Conservation (phyloP, 805 yeast genomes). For the Barnettozyma sp. region DNA sequence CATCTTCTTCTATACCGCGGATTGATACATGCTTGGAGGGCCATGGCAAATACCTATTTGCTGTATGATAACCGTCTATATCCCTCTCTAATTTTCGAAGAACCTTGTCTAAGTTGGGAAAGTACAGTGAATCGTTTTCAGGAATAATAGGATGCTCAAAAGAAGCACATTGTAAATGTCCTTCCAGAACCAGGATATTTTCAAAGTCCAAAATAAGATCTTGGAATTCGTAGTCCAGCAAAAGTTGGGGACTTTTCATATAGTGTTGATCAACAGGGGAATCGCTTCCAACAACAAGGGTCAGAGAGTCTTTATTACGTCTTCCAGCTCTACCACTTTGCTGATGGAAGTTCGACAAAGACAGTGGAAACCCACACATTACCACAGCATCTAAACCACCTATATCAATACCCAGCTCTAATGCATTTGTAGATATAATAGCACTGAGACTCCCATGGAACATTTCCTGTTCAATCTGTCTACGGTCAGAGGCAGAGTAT, state of each 20-base stretch:
- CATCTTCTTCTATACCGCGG: slow-evolving; percentile 76
- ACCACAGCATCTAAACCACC: slow-evolving; percentile 89
- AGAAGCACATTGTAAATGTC: slow-evolving; percentile 93
- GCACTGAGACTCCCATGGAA: slow-evolving; percentile 81
- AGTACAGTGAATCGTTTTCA: slow-evolving; percentile 50
- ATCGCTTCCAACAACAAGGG: slow-evolving; percentile 74
- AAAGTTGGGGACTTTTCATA: slow-evolving; percentile 56
- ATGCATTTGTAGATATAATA: slow-evolving; percentile 89
- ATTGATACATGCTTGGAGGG: slow-evolving; percentile 72
- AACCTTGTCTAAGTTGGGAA: slow-evolving; percentile 31
- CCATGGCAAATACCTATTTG: slow-evolving; percentile 64
- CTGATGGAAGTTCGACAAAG: slow-evolving; percentile 83
- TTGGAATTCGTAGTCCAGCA: slow-evolving; percentile 48
- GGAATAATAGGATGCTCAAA: slow-evolving; percentile 62
- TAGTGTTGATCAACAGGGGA: slow-evolving; percentile 85
- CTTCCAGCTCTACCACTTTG: slow-evolving; percentile 98
- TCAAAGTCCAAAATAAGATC: slow-evolving; percentile 56
- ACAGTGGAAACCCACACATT: slow-evolving; percentile 87
- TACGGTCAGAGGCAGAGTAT: slow-evolving; percentile 76
- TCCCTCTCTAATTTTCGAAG: slow-evolving; percentile 32
- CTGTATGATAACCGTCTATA: slow-evolving; percentile 45
- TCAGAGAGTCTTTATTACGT: slow-evolving; percentile 75
- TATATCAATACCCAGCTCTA: slow-evolving; percentile 93
- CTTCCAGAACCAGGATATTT: slow-evolving; percentile 57
- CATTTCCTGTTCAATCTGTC: slow-evolving; percentile 85